Evolutionary conservation across 768 basidiomycete species (phyloP).

Genomic region (Tulasnella calospora): DNA sequence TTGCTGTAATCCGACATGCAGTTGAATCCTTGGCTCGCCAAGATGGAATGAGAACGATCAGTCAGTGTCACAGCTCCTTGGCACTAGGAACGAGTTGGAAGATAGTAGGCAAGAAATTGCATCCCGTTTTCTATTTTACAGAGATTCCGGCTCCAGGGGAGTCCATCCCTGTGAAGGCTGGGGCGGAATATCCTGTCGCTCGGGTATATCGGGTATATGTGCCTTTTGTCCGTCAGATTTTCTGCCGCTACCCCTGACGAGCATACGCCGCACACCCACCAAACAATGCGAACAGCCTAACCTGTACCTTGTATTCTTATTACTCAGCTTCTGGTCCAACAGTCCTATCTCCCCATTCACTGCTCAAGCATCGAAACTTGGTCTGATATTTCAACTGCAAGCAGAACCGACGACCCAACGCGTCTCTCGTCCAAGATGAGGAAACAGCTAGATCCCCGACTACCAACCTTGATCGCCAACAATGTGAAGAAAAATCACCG

Average conservation of each 20-base stretch:
- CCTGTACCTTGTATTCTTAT: not conserved
- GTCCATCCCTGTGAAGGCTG: no score
- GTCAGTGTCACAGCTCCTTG: no score
- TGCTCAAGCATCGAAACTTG: not conserved
- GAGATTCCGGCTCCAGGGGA: no score
- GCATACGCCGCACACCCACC: not conserved
- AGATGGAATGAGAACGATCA: no score
- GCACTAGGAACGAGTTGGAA: no score
- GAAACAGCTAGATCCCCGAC: slow-evolving; percentile 75
- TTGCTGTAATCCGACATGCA: no score
- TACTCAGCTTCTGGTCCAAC: not conserved
- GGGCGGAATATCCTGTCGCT: not conserved
- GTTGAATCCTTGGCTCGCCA: no score
- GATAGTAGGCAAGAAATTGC: no score
- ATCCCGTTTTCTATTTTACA: no score
- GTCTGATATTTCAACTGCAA: not conserved
- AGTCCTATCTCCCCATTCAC: not conserved
- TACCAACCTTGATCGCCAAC: slow-evolving; percentile 86
- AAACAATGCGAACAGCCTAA: not conserved
- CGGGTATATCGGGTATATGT: not conserved
- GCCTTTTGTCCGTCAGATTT: not conserved
- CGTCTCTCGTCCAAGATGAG: slow-evolving; percentile 30
- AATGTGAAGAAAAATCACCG: slow-evolving; percentile 90
- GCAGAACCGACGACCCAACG: not conserved
- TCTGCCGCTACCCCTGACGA: not conserved